Conservation (phyloP, 148 eudicot species). For the Chenopodium formosanum region DNA sequence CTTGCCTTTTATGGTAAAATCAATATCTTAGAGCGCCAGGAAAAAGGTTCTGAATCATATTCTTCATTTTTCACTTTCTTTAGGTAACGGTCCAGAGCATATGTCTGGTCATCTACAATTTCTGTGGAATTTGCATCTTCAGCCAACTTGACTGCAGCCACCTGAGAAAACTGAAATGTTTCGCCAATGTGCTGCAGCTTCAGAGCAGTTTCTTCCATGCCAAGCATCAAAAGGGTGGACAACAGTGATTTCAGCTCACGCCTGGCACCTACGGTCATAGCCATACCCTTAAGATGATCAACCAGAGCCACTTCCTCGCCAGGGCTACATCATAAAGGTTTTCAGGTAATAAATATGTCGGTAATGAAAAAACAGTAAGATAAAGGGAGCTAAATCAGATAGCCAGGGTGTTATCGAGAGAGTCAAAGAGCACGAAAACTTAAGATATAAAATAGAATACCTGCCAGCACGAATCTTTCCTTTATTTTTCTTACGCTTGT, state of each 20-base stretch:
- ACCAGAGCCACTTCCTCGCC: constrained; percentile 92
- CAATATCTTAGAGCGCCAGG: constrained; percentile 73
- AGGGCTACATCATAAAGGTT: constrained; percentile 47
- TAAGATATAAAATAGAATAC: constrained; percentile 33
- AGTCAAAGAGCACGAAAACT: constrained; percentile 1
- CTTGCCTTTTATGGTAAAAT: constrained; percentile 47
- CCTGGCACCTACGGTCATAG: constrained; percentile 59
- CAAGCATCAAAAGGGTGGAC: constrained; percentile 70
- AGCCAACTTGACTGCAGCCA: constrained; percentile 77
- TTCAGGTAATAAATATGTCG: background rate
- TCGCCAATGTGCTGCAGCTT: constrained; percentile 65
- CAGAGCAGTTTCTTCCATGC: constrained; percentile 68
- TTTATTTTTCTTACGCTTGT: constrained; percentile 59
- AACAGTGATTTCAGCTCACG: constrained; percentile 72
- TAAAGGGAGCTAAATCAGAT: background rate
- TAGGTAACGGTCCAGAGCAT: constrained; percentile 59
- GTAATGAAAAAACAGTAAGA: background rate
- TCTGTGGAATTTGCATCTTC: constrained; percentile 62
- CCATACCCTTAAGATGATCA: constrained; percentile 91
- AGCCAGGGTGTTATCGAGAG: background rate
- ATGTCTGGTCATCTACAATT: constrained; percentile 60
- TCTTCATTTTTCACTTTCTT: constrained; percentile 46
- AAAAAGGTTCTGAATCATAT: constrained; percentile 49
- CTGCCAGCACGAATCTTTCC: constrained; percentile 99
- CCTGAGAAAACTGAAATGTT: constrained; percentile 70